Conservation (phyloP, 2,329 filamentous ascomycete genomes). For the Ambrosiella cleistominuta region DNA sequence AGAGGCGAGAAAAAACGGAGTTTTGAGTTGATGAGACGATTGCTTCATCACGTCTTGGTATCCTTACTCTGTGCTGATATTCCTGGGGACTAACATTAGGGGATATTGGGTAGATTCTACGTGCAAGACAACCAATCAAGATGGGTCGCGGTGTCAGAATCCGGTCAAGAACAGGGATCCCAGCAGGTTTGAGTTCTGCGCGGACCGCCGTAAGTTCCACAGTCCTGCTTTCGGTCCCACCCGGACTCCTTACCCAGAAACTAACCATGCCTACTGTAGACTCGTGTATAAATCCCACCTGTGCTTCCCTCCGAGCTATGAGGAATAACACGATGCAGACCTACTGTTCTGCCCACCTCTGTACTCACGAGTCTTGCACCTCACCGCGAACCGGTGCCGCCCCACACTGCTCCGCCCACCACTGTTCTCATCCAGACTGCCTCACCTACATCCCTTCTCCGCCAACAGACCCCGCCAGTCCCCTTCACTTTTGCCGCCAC, state of each 20-base stretch:
- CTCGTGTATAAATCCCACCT: conserved; percentile 14
- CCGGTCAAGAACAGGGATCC: conserved; percentile 15
- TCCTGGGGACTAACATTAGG: too few relatives aligned
- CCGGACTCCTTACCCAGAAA: too few relatives aligned
- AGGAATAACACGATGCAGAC: not conserved
- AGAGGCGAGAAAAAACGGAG: not conserved
- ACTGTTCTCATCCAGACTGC: conserved; percentile 14
- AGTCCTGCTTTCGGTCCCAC: not conserved
- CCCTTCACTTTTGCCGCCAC: conserved; percentile 16
- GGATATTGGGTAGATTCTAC: conserved; percentile 10
- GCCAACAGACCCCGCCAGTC: conserved; percentile 4
- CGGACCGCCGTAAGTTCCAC: conserved; percentile 14
- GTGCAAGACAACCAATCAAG: conserved; percentile 9
- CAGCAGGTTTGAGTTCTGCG: conserved; percentile 15
- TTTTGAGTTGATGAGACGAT: too few relatives aligned
- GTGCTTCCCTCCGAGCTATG: conserved; percentile 7
- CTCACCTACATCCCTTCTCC: not conserved
- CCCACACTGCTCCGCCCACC: conserved; percentile 14
- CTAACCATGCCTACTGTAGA: conserved; percentile 11
- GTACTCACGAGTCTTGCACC: conserved; percentile 14
- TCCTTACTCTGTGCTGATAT: too few relatives aligned
- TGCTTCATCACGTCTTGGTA: too few relatives aligned
- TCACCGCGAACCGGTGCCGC: not conserved
- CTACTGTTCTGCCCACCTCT: conserved; percentile 17
- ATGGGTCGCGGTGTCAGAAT: conserved; percentile 12